Evolutionary conservation across 163 green algal species (phyloP).

Genomic region (Chlorella variabilis): DNA sequence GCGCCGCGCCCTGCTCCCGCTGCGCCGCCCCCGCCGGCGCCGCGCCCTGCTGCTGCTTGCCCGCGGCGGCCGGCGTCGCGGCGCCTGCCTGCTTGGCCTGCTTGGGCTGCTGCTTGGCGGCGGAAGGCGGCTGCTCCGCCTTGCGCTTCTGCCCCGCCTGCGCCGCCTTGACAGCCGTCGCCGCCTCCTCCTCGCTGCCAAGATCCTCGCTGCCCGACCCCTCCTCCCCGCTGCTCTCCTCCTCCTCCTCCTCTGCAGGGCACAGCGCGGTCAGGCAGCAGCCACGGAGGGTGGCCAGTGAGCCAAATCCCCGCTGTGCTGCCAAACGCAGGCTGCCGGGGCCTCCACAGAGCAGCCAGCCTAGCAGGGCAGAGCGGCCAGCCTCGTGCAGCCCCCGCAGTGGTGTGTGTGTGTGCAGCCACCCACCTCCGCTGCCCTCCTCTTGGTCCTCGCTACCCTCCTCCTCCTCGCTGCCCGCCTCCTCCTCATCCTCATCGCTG

Average conservation of each 20-base stretch:
- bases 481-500: slow-evolving; percentile 31
- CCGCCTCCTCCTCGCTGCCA: too few species aligned
- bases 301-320: too few species aligned
- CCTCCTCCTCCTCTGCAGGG: slow-evolving; percentile 22
- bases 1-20: slow-evolving; percentile 11
- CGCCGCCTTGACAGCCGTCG: too few species aligned
- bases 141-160: slow-evolving; percentile 31
- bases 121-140: neutral
- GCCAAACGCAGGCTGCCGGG: too few species aligned
- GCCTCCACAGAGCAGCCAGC: too few species aligned
- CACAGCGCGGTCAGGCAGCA: too few species aligned
- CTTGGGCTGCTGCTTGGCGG: slow-evolving; percentile 41
- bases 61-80: neutral
- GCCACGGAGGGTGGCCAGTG: too few species aligned
- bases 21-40: neutral
- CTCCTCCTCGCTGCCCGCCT: slow-evolving; percentile 7
- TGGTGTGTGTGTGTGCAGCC: too few species aligned
- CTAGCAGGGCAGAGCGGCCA: too few species aligned
- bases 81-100: slow-evolving; percentile 18
- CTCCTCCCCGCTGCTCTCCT: neutral
- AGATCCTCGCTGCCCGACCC: too few species aligned
- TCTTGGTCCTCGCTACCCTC: slow-evolving; percentile 18
- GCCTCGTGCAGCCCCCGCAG: too few species aligned
- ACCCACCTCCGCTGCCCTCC: neutral
- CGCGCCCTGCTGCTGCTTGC: slow-evolving; percentile 24